These are phyloP conservation scores for Ogataea siamensis DNA, from an alignment of 805 yeast genomes.

Conservation along the genomic window DNA sequence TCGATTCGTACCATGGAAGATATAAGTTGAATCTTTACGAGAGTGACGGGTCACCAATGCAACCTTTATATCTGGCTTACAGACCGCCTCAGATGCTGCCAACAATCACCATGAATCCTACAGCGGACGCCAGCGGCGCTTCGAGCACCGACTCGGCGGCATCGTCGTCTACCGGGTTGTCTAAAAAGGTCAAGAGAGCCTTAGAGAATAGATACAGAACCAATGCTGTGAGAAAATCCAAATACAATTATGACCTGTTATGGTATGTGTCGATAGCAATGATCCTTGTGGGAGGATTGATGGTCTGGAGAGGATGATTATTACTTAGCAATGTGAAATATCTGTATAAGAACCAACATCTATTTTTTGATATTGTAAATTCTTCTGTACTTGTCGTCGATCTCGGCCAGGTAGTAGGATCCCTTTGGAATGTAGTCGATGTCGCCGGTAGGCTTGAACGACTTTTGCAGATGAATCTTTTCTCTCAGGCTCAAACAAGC, in stretches of 20 bases:
- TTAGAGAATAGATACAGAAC: slow-evolving; percentile 80
- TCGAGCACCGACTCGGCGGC: slow-evolving; percentile 34
- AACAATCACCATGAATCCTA: slow-evolving; percentile 86
- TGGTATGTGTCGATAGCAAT: slow-evolving; percentile 57
- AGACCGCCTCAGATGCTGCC: slow-evolving; percentile 97
- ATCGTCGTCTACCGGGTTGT: slow-evolving; percentile 31
- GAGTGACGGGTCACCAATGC: slow-evolving; percentile 75
- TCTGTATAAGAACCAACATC: slow-evolving; percentile 5
- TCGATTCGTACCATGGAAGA: slow-evolving; percentile 84
- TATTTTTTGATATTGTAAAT: slow-evolving; percentile 66
- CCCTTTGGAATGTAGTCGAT: slow-evolving; percentile 71
- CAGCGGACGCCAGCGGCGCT: slow-evolving; percentile 35
- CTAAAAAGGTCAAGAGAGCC: slow-evolving; percentile 59
- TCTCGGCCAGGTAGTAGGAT: slow-evolving; percentile 75
- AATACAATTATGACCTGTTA: slow-evolving; percentile 44
- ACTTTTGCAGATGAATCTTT: slow-evolving; percentile 78
- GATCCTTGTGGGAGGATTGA: slow-evolving; percentile 32
- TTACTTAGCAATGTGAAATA: slow-evolving; percentile 6
- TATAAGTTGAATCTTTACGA: slow-evolving; percentile 70
- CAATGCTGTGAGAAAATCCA: slow-evolving; percentile 52
- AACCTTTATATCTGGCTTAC: slow-evolving; percentile 89
- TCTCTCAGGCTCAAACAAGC: slow-evolving; percentile 83
- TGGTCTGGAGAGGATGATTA: slow-evolving; percentile 25
- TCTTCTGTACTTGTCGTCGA: slow-evolving; percentile 91
- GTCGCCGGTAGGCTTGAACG: slow-evolving; percentile 75